Evolutionary conservation across 768 basidiomycete species (phyloP).

Genomic region (Kwoniella sp.): DNA sequence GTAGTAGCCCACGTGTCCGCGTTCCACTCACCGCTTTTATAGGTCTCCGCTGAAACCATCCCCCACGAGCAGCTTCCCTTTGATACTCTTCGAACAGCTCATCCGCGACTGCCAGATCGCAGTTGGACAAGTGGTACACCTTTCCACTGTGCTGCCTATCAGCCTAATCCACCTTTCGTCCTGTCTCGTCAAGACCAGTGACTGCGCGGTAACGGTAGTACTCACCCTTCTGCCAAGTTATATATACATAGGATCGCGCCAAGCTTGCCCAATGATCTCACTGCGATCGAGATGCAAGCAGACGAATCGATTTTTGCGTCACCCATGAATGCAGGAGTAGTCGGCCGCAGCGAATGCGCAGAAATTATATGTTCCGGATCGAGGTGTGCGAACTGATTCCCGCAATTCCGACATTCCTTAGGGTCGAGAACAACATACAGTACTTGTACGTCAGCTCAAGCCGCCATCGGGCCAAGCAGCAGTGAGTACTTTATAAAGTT

Average conservation of each 20-base stretch:
- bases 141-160: slow-evolving; percentile 12
- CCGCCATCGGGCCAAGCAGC: too few relatives aligned
- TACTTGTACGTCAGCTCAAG: too few relatives aligned
- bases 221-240: slow-evolving; percentile 19
- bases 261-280: slow-evolving; percentile 3
- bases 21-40: slow-evolving; percentile 33
- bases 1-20: too few relatives aligned
- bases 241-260: slow-evolving; percentile 9
- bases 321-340: slow-evolving; percentile 18
- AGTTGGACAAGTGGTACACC: slow-evolving; percentile 32
- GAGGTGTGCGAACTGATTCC: slow-evolving; percentile 16
- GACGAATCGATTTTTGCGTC: slow-evolving; percentile 12
- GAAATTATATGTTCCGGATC: slow-evolving; percentile 2
- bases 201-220: background rate
- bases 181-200: too few relatives aligned
- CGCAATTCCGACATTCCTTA: slow-evolving; percentile 36
- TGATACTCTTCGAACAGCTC: slow-evolving; percentile 35
- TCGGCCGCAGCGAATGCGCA: background rate
- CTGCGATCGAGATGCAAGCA: slow-evolving; percentile 7
- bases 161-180: background rate
- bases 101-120: slow-evolving; percentile 13
- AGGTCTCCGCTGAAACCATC: slow-evolving; percentile 35
- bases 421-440: too few relatives aligned
- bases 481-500: too few relatives aligned
- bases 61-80: slow-evolving; percentile 21